Base-by-base conservation (phyloP, 306 rosid species). In the Benincasa hispida region DNA sequence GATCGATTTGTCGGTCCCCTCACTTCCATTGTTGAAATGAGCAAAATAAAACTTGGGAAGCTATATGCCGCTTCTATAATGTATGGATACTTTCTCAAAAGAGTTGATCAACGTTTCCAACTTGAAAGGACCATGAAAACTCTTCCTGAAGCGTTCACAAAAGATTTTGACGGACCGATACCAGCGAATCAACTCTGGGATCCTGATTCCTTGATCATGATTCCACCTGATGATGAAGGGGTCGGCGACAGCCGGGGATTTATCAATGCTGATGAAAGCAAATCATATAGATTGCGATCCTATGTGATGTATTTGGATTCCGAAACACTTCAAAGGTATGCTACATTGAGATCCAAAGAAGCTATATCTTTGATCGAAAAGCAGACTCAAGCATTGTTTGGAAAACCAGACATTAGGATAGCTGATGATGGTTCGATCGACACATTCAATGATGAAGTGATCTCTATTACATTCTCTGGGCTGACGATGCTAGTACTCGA, bases 11-110 rank as follows among this genome's bases (percentile, higher is more conserved):
- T 90, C 13, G 93, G 96, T 28, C 99, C 99, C 57, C 96, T 92
- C 9, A 85, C 87, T 81, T 72, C 93, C 34, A 42, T 74, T 66
- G 89, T 90, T 81, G 88, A 90, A 87, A 90, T 94, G 58, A 92
- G 97, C 84, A 94, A 92, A 87, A 89, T 94, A 39, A 94, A 92
- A 79, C 87, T 94, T 53, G 98, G 97, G 39, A 94, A 94, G 89
- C 81, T 94, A 61, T 94, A 94, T 84, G 98, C 98, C 60, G 96
- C 98, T 85, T 94, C 98, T 18, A 87, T 94, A 67, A 94, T 94
- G 96, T 94, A 94, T 19, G 98, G 98, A 70, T 94, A 94, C 80
- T 94, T 94, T 67, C 95, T 94, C 57, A 91, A 82, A 84, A 90
- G 98, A 83, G 96, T 94, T 39, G 98, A 94, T 82, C 88, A 94